These are phyloP conservation scores for Cucurbita moschata DNA, from an alignment of 306 rosid species.

Conservation along the genomic window DNA sequence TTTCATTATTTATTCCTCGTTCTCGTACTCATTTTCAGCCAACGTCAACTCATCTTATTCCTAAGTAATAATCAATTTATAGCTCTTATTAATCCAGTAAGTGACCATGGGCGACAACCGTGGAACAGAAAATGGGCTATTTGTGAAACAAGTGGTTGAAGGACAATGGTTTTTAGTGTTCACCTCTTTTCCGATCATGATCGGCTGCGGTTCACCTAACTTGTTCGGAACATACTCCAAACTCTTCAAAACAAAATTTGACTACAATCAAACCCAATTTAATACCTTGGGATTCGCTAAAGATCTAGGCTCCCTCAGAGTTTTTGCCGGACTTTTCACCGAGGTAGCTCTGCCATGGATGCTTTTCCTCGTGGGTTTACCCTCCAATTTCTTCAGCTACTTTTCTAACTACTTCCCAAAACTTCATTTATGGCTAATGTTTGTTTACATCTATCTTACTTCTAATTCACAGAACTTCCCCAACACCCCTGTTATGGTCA, in stretches of 20 bases:
- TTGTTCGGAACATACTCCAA: constrained; percentile 23
- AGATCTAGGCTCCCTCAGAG: constrained; percentile 20
- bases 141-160: not conserved
- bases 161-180: constrained; percentile 14
- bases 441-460: constrained; percentile 5
- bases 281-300: constrained; percentile 17
- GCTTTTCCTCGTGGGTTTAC: constrained; percentile 9
- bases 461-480: not conserved
- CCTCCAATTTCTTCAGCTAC: constrained; percentile 11
- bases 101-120: not conserved
- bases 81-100: not conserved
- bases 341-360: constrained; percentile 17
- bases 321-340: constrained; percentile 1
- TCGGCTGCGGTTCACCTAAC: constrained; percentile 16
- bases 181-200: constrained; percentile 11
- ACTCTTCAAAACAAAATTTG: constrained; percentile 15
- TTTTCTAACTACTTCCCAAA: not conserved
- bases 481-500: not conserved
- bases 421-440: constrained; percentile 22
- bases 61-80: no score
- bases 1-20: no score
- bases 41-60: not conserved
- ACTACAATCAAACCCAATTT: constrained; percentile 17
- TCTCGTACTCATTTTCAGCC: no score
- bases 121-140: not conserved